Evolutionary conservation across 805 yeast genomes (phyloP).

Genomic region (Wickerhamiella qilinensis): DNA sequence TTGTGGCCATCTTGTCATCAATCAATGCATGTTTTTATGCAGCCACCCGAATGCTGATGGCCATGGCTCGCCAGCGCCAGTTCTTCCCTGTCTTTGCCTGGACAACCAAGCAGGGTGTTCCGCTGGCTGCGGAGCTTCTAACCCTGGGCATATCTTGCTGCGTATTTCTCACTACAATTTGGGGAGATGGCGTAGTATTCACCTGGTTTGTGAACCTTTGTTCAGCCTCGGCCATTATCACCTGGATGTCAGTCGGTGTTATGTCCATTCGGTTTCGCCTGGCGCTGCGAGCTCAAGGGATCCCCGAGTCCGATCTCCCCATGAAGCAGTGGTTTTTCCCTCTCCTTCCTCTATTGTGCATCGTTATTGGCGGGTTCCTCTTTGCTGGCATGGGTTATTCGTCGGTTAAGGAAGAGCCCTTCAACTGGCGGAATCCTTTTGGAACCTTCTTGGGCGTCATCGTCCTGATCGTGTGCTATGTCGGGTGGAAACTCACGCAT

Average conservation of each 20-base stretch:
- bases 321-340: conserved; percentile 36
- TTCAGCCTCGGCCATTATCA: conserved; percentile 44
- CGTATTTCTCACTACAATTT: conserved; percentile 48
- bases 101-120: conserved; percentile 40
- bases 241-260: conserved; percentile 44
- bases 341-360: conserved; percentile 31
- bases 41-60: conserved; percentile 45
- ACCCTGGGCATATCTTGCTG: conserved; percentile 42
- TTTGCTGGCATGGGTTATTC: conserved; percentile 27
- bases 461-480: conserved; percentile 27
- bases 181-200: conserved; percentile 39
- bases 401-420: conserved; percentile 5
- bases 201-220: conserved; percentile 49
- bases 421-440: conserved; percentile 26
- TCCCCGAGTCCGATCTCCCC: conserved; percentile 34
- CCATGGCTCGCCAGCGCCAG: conserved; percentile 39
- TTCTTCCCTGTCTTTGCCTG: conserved; percentile 37
- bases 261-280: conserved; percentile 43
- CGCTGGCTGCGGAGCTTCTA: conserved; percentile 35
- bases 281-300: conserved; percentile 41
- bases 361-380: conserved; percentile 44
- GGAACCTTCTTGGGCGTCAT: conserved; percentile 31
- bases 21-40: conserved; percentile 48
- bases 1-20: conserved; percentile 47
- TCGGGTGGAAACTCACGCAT: conserved; percentile 22